phyloP scores from a whole-genome alignment of 345 rosid genomes.

The Gynandropsis gynandra region DNA sequence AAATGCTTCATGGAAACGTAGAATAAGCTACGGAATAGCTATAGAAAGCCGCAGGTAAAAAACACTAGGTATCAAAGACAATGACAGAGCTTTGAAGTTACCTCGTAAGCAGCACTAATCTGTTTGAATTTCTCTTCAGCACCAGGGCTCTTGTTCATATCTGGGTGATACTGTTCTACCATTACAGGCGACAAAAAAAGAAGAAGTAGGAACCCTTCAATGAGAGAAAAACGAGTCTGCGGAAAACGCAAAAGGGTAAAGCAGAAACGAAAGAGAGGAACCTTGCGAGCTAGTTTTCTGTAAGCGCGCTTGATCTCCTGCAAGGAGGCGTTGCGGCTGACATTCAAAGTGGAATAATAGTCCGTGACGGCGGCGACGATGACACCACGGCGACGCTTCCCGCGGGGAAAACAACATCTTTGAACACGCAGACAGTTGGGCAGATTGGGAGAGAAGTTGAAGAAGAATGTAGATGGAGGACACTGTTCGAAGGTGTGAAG shows the following conservation, averaged over 20 bases:
- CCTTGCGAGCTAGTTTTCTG: slow-evolving; percentile 88
- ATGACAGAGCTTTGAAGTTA: slow-evolving; percentile 22
- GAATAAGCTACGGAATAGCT: slow-evolving; percentile 11
- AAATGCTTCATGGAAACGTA: slow-evolving; percentile 34
- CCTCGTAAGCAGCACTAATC: slow-evolving; percentile 98
- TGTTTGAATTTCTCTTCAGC: slow-evolving; percentile 93
- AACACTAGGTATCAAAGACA: neutral
- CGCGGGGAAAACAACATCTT: slow-evolving; percentile 14
- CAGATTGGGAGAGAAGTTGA: slow-evolving; percentile 1
- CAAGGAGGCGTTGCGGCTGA: slow-evolving; percentile 51
- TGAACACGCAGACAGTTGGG: slow-evolving; percentile 8
- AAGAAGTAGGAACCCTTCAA: neutral
- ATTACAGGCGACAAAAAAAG: slow-evolving; percentile 12
- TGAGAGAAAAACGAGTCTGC: too few relatives aligned
- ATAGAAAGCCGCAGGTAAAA: neutral
- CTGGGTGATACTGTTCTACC: slow-evolving; percentile 80
- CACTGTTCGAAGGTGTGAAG: slow-evolving; percentile 11
- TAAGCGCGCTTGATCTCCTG: slow-evolving; percentile 76
- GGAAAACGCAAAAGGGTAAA: neutral
- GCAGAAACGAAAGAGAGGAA: slow-evolving; percentile 22
- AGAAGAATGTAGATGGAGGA: slow-evolving; percentile 2
- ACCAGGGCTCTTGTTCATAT: slow-evolving; percentile 66
- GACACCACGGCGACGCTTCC: slow-evolving; percentile 24
- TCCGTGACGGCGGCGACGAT: slow-evolving; percentile 44
- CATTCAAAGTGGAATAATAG: slow-evolving; percentile 60